Base-by-base conservation (phyloP, 306 rosid species). In the Inga leiocalycina region DNA sequence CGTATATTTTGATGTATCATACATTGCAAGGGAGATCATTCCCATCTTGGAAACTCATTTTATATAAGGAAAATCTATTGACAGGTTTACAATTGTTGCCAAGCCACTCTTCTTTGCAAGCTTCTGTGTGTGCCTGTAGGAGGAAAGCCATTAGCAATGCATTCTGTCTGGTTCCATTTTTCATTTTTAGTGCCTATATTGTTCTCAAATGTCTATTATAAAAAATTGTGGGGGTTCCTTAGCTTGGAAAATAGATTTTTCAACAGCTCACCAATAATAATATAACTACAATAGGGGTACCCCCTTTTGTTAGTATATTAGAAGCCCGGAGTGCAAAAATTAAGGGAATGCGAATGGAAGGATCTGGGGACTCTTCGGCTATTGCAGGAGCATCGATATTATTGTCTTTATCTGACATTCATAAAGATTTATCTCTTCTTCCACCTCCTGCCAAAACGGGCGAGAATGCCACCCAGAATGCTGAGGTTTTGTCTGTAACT, bases 341-440 rank as follows among this genome's bases (percentile, higher is more conserved):
- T 73, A 91, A 89, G 80, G 97, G 97, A 71, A 81, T 91, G 2
- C 95, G 87, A 72, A 73, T 91, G 80, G 99, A 92, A 87, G 89
- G 98, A 89, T 82, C 99, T 80, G 90, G 98, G 77, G 99, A 96
- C 79, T 86, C 93, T 72, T 90, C 99, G 20, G 92, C 97, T 78
- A 98, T 94, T 78, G 93, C 94, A 64, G 98, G 97, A 54, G 94
- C 97, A 49, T 92, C 99, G 43, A 93, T 96, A 83, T 87, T 96
- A 81, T 94, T 97, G 24, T 90, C 99, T n/a, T 83, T 94, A 82
- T 89, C 99, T 73, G 87, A 86, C 86, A 68, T 87, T 78, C 89
- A 87, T 54, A 87, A 91, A 84, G 98, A 90, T 75, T 86, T 90
- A 70, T 86, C 97, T 39, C 82, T 85, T 62, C 87, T 90, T 84